These are phyloP conservation scores for Ogataea neopini DNA, from an alignment of 805 yeast species.

Conservation along the genomic window DNA sequence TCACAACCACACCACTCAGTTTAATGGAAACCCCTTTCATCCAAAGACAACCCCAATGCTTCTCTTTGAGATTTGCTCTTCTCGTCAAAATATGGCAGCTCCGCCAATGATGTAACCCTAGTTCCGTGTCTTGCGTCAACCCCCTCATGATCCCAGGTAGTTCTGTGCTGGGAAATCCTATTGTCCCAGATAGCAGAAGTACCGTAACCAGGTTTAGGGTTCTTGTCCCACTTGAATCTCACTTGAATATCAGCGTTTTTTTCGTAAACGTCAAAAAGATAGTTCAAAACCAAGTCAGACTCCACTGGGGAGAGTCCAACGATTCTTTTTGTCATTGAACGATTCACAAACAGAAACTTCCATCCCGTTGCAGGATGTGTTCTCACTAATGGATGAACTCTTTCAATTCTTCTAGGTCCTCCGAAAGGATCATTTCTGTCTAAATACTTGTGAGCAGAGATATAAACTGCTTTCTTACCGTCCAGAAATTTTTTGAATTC, in stretches of 20 bases:
- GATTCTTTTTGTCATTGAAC: constrained; percentile 50
- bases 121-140: constrained; percentile 49
- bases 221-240: constrained; percentile 46
- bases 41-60: constrained; percentile 39
- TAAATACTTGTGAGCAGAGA: constrained; percentile 40
- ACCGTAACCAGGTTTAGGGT: constrained; percentile 39
- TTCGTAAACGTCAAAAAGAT: constrained; percentile 43
- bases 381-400: constrained; percentile 61
- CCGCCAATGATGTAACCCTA: constrained; percentile 54
- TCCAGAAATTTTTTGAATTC: constrained; percentile 51
- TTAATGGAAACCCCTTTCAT: background rate
- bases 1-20: no score
- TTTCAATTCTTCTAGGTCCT: constrained; percentile 47
- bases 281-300: constrained; percentile 46
- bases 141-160: constrained; percentile 44
- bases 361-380: constrained; percentile 69
- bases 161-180: constrained; percentile 44
- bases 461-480: constrained; percentile 49
- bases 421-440: constrained; percentile 44
- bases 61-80: constrained; percentile 53
- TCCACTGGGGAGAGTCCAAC: constrained; percentile 53
- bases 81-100: constrained; percentile 50
- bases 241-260: constrained; percentile 55
- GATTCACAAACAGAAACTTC: constrained; percentile 56
- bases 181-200: constrained; percentile 51